A percentile compares a stretch with the other conserved stretches of the same genome.
Evolutionary conservation across 352 stramenopile species (phyloP).

Genomic region (Pythium sukuiense): DNA sequence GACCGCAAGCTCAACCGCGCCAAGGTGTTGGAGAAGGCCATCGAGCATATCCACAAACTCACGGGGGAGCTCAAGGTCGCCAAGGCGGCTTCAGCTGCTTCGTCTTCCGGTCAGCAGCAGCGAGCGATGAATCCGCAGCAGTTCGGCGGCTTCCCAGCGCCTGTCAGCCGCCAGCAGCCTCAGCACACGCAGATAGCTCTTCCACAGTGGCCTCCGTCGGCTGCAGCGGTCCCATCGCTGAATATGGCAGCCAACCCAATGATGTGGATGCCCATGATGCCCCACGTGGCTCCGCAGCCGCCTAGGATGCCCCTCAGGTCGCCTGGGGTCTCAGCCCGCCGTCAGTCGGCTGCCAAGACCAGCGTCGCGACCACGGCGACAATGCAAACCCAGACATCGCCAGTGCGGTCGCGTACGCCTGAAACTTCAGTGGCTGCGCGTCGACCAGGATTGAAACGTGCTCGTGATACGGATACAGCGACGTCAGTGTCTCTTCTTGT

Average conservation of each 20-base stretch:
- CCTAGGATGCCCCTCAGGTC: not conserved
- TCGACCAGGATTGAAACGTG: constrained; percentile 10
- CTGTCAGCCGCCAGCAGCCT: not conserved
- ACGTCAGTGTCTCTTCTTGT: constrained; percentile 26
- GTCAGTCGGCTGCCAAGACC: not conserved
- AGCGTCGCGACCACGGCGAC: not conserved
- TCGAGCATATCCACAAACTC: constrained; percentile 60
- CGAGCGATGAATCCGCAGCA: constrained; percentile 1
- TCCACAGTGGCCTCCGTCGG: not conserved
- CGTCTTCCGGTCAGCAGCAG: constrained; percentile 1
- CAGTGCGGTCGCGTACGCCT: not conserved
- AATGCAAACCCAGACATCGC: constrained; percentile 7
- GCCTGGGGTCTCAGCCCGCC: not conserved
- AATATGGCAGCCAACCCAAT: not conserved
- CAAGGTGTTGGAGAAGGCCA: constrained; percentile 66
- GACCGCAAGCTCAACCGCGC: constrained; percentile 66
- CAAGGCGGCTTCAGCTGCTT: constrained; percentile 9
- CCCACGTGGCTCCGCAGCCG: not conserved
- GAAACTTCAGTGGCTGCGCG: not conserved
- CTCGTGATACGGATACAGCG: not conserved
- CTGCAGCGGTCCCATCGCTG: not conserved
- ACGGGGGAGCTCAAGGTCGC: constrained; percentile 36
- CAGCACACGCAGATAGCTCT: not conserved
- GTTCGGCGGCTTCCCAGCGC: not conserved
- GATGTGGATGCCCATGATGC: constrained; percentile 26